These are phyloP conservation scores for Polyporus arcularius DNA, from an alignment of 768 basidiomycete species.

Conservation along the genomic window DNA sequence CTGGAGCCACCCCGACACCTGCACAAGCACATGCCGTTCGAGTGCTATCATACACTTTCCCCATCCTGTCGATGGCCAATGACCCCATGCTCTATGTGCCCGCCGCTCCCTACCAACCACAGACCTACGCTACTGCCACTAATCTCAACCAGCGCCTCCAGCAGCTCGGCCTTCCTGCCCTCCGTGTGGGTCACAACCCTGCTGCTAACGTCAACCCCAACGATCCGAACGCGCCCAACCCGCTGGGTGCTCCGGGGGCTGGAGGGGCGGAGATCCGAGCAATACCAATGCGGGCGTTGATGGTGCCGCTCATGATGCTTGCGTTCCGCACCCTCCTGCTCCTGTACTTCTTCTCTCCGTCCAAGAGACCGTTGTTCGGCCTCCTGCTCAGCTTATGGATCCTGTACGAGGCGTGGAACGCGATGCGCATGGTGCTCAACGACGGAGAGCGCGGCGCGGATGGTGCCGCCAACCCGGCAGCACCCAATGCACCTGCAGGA, in stretches of 20 bases:
- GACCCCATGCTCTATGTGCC: constrained; percentile 6
- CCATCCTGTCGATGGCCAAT: constrained; percentile 39
- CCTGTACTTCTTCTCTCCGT: constrained; percentile 77
- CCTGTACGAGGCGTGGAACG: constrained; percentile 75
- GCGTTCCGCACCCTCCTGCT: constrained; percentile 65
- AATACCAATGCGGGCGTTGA: constrained; percentile 64
- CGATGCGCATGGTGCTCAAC: constrained; percentile 51
- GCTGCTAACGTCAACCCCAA: constrained; percentile 38
- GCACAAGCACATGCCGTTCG: constrained; percentile 64
- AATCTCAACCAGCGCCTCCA: constrained; percentile 64
- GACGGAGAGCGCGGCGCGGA: constrained; percentile 29
- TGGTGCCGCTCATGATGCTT: constrained; percentile 70
- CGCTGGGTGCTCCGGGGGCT: constrained; percentile 15
- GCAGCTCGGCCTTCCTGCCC: constrained; percentile 61
- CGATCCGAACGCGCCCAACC: constrained; percentile 24
- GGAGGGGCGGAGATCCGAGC: constrained; percentile 47
- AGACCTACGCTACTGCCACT: constrained; percentile 12
- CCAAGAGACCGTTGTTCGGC: constrained; percentile 70
- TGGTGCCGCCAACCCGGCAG: not conserved
- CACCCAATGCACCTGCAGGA: not conserved
- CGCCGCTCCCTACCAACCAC: constrained; percentile 36
- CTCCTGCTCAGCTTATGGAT: constrained; percentile 69
- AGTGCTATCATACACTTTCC: constrained; percentile 61
- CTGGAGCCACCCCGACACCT: constrained; percentile 51
- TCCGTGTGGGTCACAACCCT: constrained; percentile 38